Evolutionary conservation across 202 grass and related monocot species (phyloP), one percentile per base, ranked within the genome.

Genomic region (Eragrostis tef): DNA sequence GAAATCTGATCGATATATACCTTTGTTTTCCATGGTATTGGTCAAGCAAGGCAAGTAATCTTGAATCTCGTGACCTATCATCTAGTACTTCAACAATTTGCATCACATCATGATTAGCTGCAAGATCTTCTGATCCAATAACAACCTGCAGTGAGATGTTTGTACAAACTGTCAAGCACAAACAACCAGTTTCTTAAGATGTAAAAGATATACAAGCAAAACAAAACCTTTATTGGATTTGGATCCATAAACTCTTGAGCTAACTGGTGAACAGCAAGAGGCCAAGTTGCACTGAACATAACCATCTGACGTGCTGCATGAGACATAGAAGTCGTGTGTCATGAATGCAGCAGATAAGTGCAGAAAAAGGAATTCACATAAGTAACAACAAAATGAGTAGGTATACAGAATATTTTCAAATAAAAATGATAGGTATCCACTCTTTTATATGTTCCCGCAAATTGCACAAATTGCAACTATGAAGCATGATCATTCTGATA

Each of bases 211-310:
- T 26, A 87, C 36, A 67, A 73, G 24, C 48, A 52, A 69, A 46
- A 22, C 17, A 64, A 41, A 75, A 93, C 95, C 92, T 98, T 98
- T 73, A 98, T 90, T 75, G 95, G 95, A 73, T 93, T 91, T 77
- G 88, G 95, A 93, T 98, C 92, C 95, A 98, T 98, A 80, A 98
- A 98, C 84, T 98, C 95, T 71, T 86, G 74, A 2, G 95, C 90
- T 79, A 98, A 72, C 74, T 95, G 87, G 80, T 98, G 90, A 85
- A 98, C 90, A 74, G 88, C 83, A 85, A 88, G 79, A 61, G 95
- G 95, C 95, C 95, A 98, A 83, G 95, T 98, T 81, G 95, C 95
- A 83, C 95, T 98, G 65, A 98, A 98, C 95, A 98, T 98, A 81
- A 98, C 90, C 92, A 87, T 98, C 80, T 98, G 95, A 13, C 88